Base-by-base conservation (phyloP, 345 rosid species). In the Dipteronia dyeriana region DNA sequence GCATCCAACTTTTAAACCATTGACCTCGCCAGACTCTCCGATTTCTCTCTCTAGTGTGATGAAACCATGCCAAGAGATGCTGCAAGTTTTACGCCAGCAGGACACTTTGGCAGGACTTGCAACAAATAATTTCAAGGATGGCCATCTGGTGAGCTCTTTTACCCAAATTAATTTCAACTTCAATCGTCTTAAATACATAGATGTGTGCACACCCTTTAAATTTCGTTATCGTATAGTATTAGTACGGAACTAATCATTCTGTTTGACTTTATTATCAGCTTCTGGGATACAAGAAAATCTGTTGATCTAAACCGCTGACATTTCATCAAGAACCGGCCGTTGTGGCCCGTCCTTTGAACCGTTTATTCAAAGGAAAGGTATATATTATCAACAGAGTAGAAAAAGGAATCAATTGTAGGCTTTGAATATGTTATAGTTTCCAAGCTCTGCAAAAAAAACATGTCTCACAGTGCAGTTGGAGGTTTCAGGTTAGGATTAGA, bases 51-150 rank as follows among this genome's bases (percentile, higher is more conserved):
- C 83, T 8, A 13, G 47, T 66, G 13, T 59, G 41, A 76, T 77
- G 6, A 87, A 82, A 63, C 76, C 80, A 7, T 19, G 77, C 74
- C 79, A 74, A 79, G 88, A 81, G 45, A 77, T 78, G 76, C 62
- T 84, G 83, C 82, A 74, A 77, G 80, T 76, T 70, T 78, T 86
- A 64, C 78, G 82, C 11, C 82, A 88, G 39, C 77, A 81, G 54
- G 89, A 84, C 69, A 85, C 84, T 64, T n/a, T 88, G 76, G 80
- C 78, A 12, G 87, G 81, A 43, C 79, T 86, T 45, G 57, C 47
- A 72, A 72, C 82, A 0, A 68, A 66, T 60, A 80, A 71, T 66
- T 76, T 67, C 74, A 56, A 53, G 4, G 85, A 72, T 45, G 89
- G 87, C 25, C 71, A 74, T 76, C 75, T 85, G 88, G 91, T 88